Percentiles rank a stretch among this genome's conserved stretches.
phyloP scores from a whole-genome alignment of 164 flowering plant genomes.

The Piper longum region DNA sequence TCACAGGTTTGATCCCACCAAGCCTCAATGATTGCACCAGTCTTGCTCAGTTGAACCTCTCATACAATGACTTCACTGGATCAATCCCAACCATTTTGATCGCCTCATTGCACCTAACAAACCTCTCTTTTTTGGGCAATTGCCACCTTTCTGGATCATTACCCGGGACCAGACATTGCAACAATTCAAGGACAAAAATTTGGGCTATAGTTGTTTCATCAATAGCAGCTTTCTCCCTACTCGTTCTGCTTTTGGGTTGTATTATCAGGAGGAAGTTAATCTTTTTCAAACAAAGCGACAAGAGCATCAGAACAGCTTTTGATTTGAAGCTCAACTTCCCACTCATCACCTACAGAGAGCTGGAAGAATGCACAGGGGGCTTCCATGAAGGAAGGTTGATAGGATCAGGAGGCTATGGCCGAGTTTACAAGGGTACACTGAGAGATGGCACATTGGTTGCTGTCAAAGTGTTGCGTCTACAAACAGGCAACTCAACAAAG shows the following conservation, averaged over 20 bases:
- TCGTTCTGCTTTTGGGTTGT: conserved; percentile 17
- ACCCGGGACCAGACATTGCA: conserved; percentile 21
- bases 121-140: conserved; percentile 30
- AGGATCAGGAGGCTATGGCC: conserved; percentile 20
- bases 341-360: conserved; percentile 17
- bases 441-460: conserved; percentile 14
- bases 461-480: conserved; percentile 16
- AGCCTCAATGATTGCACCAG: conserved; percentile 17
- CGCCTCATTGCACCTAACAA: conserved; percentile 14
- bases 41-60: conserved; percentile 36
- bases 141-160: conserved; percentile 28
- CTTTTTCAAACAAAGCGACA: conserved; percentile 6
- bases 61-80: conserved; percentile 37
- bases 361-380: conserved; percentile 14
- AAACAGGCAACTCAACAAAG: conserved; percentile 15
- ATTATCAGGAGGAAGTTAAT: conserved; percentile 13
- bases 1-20: conserved; percentile 31
- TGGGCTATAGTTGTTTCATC: conserved; percentile 17
- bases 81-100: conserved; percentile 29
- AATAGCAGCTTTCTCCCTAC: conserved; percentile 12
- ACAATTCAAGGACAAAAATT: not conserved
- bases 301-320: conserved; percentile 10
- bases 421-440: conserved; percentile 18
- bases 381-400: conserved; percentile 14
- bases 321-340: conserved; percentile 19